Percentiles rank a stretch among this genome's conserved stretches.
phyloP scores from a whole-genome alignment of 495 filamentous ascomycete genomes.

The Bryoglossum gracile region DNA sequence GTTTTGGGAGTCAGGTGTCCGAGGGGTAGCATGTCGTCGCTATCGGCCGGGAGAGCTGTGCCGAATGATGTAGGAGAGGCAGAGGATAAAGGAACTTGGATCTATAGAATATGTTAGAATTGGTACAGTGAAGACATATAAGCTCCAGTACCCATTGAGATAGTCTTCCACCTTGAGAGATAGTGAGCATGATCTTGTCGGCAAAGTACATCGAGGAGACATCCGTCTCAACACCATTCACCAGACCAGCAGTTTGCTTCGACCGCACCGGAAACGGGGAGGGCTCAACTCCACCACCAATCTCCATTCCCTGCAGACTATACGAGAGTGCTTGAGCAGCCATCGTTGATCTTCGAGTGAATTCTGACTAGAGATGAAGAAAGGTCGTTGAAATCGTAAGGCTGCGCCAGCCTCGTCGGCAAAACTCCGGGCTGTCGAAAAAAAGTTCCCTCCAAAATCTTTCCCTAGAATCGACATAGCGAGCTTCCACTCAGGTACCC shows the following conservation, averaged over 20 bases:
- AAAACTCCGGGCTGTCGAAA: too few relatives aligned
- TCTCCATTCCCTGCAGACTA: constrained; percentile 1
- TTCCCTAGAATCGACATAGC: not conserved
- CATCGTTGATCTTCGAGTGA: constrained; percentile 1
- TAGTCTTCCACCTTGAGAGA: constrained; percentile 77
- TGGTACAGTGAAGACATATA: not conserved
- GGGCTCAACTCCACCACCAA: constrained; percentile 8
- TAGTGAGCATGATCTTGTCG: constrained; percentile 87
- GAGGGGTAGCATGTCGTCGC: constrained; percentile 61
- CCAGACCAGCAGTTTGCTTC: constrained; percentile 54
- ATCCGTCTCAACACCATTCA: constrained; percentile 65
- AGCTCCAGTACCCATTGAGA: constrained; percentile 71
- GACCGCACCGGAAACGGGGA: constrained; percentile 63
- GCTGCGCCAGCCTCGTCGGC: too few relatives aligned
- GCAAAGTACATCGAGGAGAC: constrained; percentile 66
- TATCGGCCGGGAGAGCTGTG: constrained; percentile 44
- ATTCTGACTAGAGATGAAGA: not conserved
- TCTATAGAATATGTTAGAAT: constrained; percentile 38
- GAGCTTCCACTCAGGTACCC: not conserved
- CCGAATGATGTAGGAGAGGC: constrained; percentile 52
- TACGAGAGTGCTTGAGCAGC: constrained; percentile 6
- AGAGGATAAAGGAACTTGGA: constrained; percentile 78
- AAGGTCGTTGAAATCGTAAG: too few relatives aligned
- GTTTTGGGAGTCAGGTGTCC: constrained; percentile 80
- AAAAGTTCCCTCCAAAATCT: constrained; percentile 2